These are phyloP conservation scores for Eucalyptus sideroxylon DNA, from an alignment of 345 rosid genomes.

Conservation along the genomic window DNA sequence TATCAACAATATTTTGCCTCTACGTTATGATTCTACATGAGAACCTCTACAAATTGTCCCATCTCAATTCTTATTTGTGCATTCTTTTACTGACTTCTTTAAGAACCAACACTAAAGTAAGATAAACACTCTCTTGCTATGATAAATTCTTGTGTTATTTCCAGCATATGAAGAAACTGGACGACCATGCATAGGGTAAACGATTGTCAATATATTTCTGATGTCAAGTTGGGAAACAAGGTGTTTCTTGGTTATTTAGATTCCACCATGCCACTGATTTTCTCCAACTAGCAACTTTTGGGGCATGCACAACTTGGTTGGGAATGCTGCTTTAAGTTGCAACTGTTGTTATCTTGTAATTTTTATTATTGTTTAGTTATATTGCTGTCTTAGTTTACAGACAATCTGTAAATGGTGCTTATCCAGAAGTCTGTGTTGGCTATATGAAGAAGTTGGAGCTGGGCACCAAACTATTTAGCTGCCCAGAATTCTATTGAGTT, in stretches of 20 bases:
- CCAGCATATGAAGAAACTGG: background rate
- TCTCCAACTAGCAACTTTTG: background rate
- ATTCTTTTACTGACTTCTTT: background rate
- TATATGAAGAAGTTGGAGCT: background rate
- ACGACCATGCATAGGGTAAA: background rate
- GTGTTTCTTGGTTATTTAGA: background rate
- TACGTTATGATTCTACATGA: background rate
- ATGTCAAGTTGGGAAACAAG: background rate
- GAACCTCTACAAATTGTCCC: background rate
- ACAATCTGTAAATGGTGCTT: background rate
- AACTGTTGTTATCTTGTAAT: background rate
- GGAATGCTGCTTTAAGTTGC: background rate
- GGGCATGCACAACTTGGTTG: background rate
- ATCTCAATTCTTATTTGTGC: background rate
- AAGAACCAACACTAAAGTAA: background rate
- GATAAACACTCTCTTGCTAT: background rate
- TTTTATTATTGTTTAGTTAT: background rate
- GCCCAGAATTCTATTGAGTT: no score
- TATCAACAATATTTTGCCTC: background rate
- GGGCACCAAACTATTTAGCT: no score
- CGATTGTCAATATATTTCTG: background rate
- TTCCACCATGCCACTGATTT: background rate
- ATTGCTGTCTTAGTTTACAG: background rate
- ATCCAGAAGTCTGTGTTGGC: background rate
- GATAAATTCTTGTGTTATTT: background rate